Evolutionary conservation across 495 filamentous ascomycete genomes (phyloP).

Genomic region (Penicilliopsis zonata): DNA sequence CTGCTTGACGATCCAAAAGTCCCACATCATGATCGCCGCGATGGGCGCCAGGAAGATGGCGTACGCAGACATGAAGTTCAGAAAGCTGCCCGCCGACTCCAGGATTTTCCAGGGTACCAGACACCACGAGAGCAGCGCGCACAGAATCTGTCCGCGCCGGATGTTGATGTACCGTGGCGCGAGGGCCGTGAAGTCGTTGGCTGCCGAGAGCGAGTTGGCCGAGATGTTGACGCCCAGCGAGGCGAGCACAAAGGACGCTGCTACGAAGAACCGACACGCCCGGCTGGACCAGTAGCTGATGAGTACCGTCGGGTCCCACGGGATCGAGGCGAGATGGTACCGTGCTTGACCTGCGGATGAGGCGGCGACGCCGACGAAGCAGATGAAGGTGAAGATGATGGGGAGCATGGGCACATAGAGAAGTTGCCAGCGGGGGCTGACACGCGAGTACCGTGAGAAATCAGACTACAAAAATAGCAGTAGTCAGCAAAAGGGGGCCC

Average conservation of each 20-base stretch:
- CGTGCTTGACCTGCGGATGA: conserved; percentile 31
- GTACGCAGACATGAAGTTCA: conserved; percentile 52
- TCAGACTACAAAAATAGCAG: too few relatives aligned
- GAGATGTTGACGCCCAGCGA: conserved; percentile 46
- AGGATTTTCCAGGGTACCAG: conserved; percentile 57
- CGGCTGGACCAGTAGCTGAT: conserved; percentile 37
- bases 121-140: conserved; percentile 46
- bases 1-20: conserved; percentile 58
- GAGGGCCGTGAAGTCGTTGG: conserved; percentile 51
- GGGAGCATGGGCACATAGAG: conserved; percentile 37
- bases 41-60: conserved; percentile 60
- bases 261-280: conserved; percentile 38
- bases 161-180: conserved; percentile 50
- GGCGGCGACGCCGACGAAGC: conserved; percentile 36
- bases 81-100: conserved; percentile 40
- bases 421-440: conserved; percentile 29
- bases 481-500: too few relatives aligned
- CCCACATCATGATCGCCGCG: conserved; percentile 51
- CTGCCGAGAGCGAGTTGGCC: conserved; percentile 51
- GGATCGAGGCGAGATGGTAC: conserved; percentile 23
- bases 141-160: conserved; percentile 48
- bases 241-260: conserved; percentile 33
- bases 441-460: conserved; percentile 36
- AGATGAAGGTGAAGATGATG: conserved; percentile 36
- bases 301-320: conserved; percentile 33